Evolutionary conservation across 2,329 filamentous ascomycete species (phyloP), one percentile per base, ranked within the genome.

Genomic region (Pseudogymnoascus sp.): DNA sequence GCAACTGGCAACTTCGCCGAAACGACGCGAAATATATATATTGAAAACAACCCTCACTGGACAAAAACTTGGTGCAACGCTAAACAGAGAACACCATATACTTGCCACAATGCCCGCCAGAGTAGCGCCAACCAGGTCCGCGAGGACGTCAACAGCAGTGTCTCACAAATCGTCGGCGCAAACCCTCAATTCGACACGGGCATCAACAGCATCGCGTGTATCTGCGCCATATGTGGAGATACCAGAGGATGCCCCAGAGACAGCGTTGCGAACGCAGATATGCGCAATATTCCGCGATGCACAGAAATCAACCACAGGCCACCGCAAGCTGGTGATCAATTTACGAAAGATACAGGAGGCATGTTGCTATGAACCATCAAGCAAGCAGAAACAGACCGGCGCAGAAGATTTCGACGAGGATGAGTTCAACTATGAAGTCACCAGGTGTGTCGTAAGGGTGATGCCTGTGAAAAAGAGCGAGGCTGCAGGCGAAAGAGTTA

Each of bases 401-500:
- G 78, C 82, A 9, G 83, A 87, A 67, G 88, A 91, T 9, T 90
- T 93, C 66, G 87, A 91, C 49, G 92, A 96, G 74, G 83, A 88
- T 59, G 88, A 95, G 63, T 97, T 99, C 78, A 96, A 95, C 70
- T 78, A 81, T 28, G 93, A 99, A 74, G 86, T 97, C 63, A 83
- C 87, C 63, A 84, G 95, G 71, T 97, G 92, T 72, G 83, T 96
- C 23, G 75, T 96, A 68, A 84, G 92, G 62, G 83, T 93, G 60
- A 84, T 99, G 79, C 85, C 88, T 1, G 87, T 97, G 63, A 96
- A 93, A 80, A 97, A 97, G 80, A 88, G 90, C 38, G 95, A 99
- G 77, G 81, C 84, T 12, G 93, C 90, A 1, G 95, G 92, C 23
- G 93, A 97, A 74, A 87, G 90, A 69, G 83, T 89, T 14, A 84